These are phyloP conservation scores for Piper betle DNA, from an alignment of 164 flowering plant species.

Conservation along the genomic window DNA sequence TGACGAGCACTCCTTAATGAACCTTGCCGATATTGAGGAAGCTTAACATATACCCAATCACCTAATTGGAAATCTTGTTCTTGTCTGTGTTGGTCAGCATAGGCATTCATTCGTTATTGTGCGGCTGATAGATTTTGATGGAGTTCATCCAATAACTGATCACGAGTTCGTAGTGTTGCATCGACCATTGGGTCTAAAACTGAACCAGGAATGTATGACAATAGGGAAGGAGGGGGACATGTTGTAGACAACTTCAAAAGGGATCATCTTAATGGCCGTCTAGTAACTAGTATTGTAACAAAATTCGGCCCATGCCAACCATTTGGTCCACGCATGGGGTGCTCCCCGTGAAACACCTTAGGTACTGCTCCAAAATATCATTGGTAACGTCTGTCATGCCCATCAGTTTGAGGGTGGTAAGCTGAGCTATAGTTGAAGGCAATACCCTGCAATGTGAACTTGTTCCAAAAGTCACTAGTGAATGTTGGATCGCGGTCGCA, in stretches of 20 bases:
- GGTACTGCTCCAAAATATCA: background rate
- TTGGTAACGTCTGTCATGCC: slow-evolving; percentile 1
- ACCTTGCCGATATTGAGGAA: background rate
- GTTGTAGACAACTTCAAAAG: slow-evolving; percentile 4
- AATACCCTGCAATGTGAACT: background rate
- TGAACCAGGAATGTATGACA: background rate
- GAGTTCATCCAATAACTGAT: background rate
- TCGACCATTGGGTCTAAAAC: background rate
- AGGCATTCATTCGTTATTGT: background rate
- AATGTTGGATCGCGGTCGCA: slow-evolving; percentile 2
- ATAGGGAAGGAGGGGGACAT: slow-evolving; percentile 1
- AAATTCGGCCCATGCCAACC: slow-evolving; percentile 1
- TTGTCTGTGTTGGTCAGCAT: background rate
- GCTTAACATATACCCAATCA: background rate
- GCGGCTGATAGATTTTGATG: background rate
- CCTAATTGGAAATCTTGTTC: background rate
- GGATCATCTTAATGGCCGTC: background rate
- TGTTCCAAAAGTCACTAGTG: slow-evolving; percentile 1
- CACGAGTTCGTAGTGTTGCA: background rate
- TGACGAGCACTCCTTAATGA: background rate
- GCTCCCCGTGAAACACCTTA: background rate
- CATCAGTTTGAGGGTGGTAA: background rate
- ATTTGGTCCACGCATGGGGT: slow-evolving; percentile 1
- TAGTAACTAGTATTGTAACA: background rate
- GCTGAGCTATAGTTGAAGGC: background rate